These are phyloP conservation scores for Thielaviopsis musarum DNA, from an alignment of 2,329 filamentous ascomycete species.

Conservation along the genomic window DNA sequence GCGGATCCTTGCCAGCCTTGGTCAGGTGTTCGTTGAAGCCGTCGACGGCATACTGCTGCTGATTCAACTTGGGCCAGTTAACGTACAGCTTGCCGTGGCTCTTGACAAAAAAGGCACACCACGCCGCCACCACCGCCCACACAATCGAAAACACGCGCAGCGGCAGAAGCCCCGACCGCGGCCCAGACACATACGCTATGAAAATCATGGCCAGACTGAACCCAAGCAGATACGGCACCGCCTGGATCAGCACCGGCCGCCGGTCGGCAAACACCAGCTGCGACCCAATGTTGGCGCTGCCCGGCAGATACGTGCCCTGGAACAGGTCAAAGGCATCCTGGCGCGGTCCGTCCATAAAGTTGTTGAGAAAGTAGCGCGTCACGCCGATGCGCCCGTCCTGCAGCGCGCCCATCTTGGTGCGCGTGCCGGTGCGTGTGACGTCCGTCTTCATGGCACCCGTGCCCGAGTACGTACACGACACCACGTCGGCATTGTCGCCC, in stretches of 20 bases:
- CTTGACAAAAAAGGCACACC: conserved; percentile 61
- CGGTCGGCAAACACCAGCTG: conserved; percentile 67
- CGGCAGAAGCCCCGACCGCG: conserved; percentile 62
- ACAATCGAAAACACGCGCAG: conserved; percentile 67
- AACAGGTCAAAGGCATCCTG: conserved; percentile 96
- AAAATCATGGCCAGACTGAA: conserved; percentile 74
- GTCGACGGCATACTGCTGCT: conserved; percentile 69
- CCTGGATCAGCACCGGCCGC: conserved; percentile 73
- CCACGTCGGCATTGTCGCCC: conserved; percentile 95
- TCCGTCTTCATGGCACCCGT: conserved; percentile 97
- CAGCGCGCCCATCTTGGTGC: conserved; percentile 69
- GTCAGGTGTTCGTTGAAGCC: conserved; percentile 75
- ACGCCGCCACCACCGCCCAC: conserved; percentile 54
- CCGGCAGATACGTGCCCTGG: conserved; percentile 68
- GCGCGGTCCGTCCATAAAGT: conserved; percentile 82
- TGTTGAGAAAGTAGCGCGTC: conserved; percentile 82
- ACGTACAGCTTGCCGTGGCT: conserved; percentile 87
- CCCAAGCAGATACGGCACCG: conserved; percentile 79
- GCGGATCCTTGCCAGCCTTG: conserved; percentile 63
- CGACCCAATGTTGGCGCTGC: conserved; percentile 51
- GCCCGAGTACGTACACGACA: conserved; percentile 82
- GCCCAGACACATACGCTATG: conserved; percentile 56
- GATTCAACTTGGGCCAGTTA: conserved; percentile 94
- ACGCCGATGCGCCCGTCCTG: conserved; percentile 80
- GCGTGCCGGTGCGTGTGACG: conserved; percentile 80